Evolutionary conservation across 768 basidiomycete genomes (phyloP), one percentile per base, ranked within the genome.

Genomic region (Xerocomus potaroensis): DNA sequence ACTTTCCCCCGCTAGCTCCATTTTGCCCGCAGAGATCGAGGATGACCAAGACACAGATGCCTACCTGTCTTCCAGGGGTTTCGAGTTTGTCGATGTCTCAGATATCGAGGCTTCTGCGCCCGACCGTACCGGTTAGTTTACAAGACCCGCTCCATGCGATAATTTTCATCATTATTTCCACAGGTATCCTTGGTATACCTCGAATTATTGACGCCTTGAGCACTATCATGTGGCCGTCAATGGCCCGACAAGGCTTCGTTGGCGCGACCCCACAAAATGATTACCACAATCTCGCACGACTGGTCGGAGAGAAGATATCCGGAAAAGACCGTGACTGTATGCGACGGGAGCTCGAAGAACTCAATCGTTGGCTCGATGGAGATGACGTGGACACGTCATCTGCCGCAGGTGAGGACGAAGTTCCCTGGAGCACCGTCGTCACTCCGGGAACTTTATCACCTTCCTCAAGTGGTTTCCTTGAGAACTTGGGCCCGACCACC

Each of bases 221-320:
- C 63, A 90, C 90, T 1, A 80, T 92, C 56, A 89, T 91, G 83
- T 92, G 89, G 89, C 84, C 89, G 4, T 84, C 84, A 0, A 83
- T 92, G 78, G 66, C 77, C 37, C 57, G 44, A 4, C 54, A 48
- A 30, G 36, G 32, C 29, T 34, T 37, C 23, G 37, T 43, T 23
- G 29, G 40, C 2, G 18, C 45, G n/a, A 21, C 29, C 15, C 31
- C 35, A 34, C 32, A 40, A 15, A 35, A 45, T 27, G 51, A 54
- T 22, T 58, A 65, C 31, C 48, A 51, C 33, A 49, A 56, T 46
- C 54, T 64, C 26, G 51, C 55, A 6, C 52, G 47, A 31, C 22
- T 65, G 4, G 50, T 66, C 16, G 47, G 57, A 9, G 33, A 50
- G 26, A 56, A 44, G 30, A 51, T 58, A 45, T 44, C 63, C 19